Evolutionary conservation across 495 filamentous ascomycete species (phyloP).

Genomic region (Aspergillus hancockii): DNA sequence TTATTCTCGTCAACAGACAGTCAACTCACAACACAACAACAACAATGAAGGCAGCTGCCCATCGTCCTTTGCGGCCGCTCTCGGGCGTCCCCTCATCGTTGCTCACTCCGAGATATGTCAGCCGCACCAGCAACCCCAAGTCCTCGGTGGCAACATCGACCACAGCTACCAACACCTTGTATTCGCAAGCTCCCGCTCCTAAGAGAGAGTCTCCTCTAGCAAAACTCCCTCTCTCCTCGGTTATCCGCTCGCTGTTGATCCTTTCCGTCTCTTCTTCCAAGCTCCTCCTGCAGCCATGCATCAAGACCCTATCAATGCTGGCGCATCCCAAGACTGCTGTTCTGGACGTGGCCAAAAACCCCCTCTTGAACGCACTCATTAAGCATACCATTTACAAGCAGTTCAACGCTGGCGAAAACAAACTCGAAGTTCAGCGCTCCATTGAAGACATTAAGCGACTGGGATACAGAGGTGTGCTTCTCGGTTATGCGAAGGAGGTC

Average conservation of each 20-base stretch:
- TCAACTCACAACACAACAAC: conserved; percentile 9
- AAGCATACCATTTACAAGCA: conserved; percentile 54
- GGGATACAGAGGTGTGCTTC: conserved; percentile 48
- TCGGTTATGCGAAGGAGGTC: conserved; percentile 51
- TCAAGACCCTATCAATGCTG: conserved; percentile 66
- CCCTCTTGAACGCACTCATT: conserved; percentile 42
- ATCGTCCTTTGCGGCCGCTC: conserved; percentile 32
- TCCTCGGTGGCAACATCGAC: conserved; percentile 33
- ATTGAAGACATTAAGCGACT: conserved; percentile 45
- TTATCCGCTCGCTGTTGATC: conserved; percentile 78
- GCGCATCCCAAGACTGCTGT: conserved; percentile 64
- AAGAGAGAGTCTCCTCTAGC: conserved; percentile 52
- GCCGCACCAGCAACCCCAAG: conserved; percentile 40
- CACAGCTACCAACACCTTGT: conserved; percentile 21
- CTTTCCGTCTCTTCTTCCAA: conserved; percentile 79
- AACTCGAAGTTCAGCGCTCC: conserved; percentile 44
- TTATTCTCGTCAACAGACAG: not conserved
- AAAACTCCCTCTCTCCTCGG: conserved; percentile 68
- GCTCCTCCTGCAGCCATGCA: conserved; percentile 68
- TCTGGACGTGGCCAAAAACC: conserved; percentile 48
- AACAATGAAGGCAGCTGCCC: conserved; percentile 37
- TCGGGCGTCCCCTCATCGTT: conserved; percentile 19
- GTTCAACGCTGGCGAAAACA: conserved; percentile 53
- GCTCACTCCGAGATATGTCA: conserved; percentile 32
- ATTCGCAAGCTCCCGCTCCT: conserved; percentile 22